Percentiles rank a stretch among this genome's conserved stretches.
Evolutionary conservation across 257 asterid genomes (phyloP).

Genomic region (Cynanchum wilfordii): DNA sequence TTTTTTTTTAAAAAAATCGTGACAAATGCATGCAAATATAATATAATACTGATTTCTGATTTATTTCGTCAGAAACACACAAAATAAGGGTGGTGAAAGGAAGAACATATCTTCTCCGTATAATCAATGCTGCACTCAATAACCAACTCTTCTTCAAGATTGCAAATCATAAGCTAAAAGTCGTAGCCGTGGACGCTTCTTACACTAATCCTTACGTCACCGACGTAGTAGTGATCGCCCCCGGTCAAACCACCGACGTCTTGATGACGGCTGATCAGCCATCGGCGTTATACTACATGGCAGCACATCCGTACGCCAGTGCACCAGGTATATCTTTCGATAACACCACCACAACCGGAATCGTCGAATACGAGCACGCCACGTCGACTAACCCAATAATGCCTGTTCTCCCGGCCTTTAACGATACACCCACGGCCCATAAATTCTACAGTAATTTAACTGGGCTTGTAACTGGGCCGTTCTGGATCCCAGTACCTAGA

Average conservation of each 20-base stretch:
- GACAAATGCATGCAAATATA: too few species aligned
- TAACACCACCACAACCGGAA: slow-evolving; percentile 57
- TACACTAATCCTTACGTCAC: slow-evolving; percentile 62
- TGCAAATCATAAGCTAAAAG: slow-evolving; percentile 56
- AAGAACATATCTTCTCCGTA: slow-evolving; percentile 60
- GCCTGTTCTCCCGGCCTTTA: slow-evolving; percentile 62
- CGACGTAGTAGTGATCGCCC: slow-evolving; percentile 56
- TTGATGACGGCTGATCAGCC: slow-evolving; percentile 49
- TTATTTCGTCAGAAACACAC: slow-evolving; percentile 31
- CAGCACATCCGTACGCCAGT: slow-evolving; percentile 50
- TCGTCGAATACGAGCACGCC: slow-evolving; percentile 35
- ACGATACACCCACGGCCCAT: slow-evolving; percentile 71
- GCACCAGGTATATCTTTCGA: slow-evolving; percentile 21
- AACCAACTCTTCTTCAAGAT: slow-evolving; percentile 53
- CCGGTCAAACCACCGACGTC: slow-evolving; percentile 72
- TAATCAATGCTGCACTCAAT: slow-evolving; percentile 77
- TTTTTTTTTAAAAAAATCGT: too few species aligned
- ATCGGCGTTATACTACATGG: slow-evolving; percentile 61
- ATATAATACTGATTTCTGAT: neutral
- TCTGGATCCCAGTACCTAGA: slow-evolving; percentile 45
- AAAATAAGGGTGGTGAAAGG: slow-evolving; percentile 42
- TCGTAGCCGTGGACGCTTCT: slow-evolving; percentile 62
- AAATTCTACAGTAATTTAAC: slow-evolving; percentile 51
- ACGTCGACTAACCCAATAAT: slow-evolving; percentile 32
- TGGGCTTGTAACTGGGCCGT: slow-evolving; percentile 39